Base-by-base conservation (phyloP, 2,329 filamentous ascomycete species). In the Aspergillus pseudonomiae region DNA sequence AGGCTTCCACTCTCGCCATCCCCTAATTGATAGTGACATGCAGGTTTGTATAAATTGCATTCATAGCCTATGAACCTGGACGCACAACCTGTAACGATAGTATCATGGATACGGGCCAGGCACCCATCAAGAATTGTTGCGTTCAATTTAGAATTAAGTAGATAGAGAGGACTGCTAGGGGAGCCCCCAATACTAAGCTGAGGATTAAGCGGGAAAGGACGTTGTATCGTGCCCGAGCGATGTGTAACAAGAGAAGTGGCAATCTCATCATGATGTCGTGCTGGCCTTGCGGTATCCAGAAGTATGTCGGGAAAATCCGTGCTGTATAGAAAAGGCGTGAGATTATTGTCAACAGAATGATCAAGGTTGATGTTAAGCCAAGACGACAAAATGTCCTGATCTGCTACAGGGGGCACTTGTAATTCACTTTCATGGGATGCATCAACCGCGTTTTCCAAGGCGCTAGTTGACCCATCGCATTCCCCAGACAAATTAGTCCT, bases 71-170 rank as follows among this genome's bases (percentile, higher is more conserved):
- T 55, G 45, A 68, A 71, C 26, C 69, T 67, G 2, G 62, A 65
- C 0, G 68, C 65, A 19, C 63, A 66, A 3, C 65, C 65, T 9
- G 61, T 67, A 10, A 70, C 62, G 14, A 72, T 70, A 6, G 65
- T 61, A n/a, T 72, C 60, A 32, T 67, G 70, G 6, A 72, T 72
- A 19, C 57, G 57, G 3, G 55, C 53, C 1, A 71, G 57, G 16
- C 65, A 62, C n/a, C 66, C 57, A 36, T 69, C 68, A 3, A 71
- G 58, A 1, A 71, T 64, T 2, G 53, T 61, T 4, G 66, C 60
- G 34, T 72, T 61, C 50, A 71, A 54, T 41, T 58, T 67, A 3
- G 69, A 69, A 46, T 70, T 73, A n/a, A 73, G 56, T n/a, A 73
- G 48, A 57, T 63, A 43, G n/a, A 72, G 57, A 1, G 70, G 70